Evolutionary conservation across 2,329 filamentous ascomycete species (phyloP), one percentile per base, ranked within the genome.

Genomic region (Monilinia vaccinii-corymbosi): DNA sequence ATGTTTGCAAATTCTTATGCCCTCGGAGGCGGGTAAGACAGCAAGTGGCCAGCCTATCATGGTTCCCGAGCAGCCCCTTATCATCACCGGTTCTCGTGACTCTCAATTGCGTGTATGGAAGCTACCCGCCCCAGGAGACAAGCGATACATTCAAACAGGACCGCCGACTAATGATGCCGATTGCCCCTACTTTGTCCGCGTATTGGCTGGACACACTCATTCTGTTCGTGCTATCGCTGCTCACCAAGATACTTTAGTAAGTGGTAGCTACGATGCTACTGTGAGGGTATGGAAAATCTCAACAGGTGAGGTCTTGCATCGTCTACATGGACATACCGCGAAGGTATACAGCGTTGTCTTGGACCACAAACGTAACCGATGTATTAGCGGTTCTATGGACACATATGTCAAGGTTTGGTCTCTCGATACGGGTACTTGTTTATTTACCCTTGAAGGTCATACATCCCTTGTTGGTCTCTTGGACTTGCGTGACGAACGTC

Each of bases 391-490:
- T 14, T 96, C 92, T 8, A 99, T 99, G 94, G 94, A 99, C 73
- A 96, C 94, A 64, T 81, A 92, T 65, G 94, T 99, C 71, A 97
- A 97, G 75, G 93, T 99, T 14, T 99, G 94, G 94, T 94, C 93
- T 62, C 80, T 99, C 16, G 86, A 91, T 34, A 94, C 89, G 2
- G 94, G 94, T 0, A 78, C 86, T 0, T 89, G 91, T 66, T 77
- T 97, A 13, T 88, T 93, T 74, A 97, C 91, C 1, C 82, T 99
- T 0, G 93, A 97, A 73, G 94, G 94, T 0, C 94, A 99, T 71
- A 88, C 86, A 21, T 88, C 95, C 13, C 85, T 99, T 16, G 94
- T 99, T 21, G 94, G 94, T 1, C 80, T 99, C 2, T 78, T 99
- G 36, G 94, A 97, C 70, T 80, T 99, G 56, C 88, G 88, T 55